Evolutionary conservation across 148 eudicot genomes (phyloP), one percentile per base, ranked within the genome.

Genomic region (Rhododendron kiyosumense): DNA sequence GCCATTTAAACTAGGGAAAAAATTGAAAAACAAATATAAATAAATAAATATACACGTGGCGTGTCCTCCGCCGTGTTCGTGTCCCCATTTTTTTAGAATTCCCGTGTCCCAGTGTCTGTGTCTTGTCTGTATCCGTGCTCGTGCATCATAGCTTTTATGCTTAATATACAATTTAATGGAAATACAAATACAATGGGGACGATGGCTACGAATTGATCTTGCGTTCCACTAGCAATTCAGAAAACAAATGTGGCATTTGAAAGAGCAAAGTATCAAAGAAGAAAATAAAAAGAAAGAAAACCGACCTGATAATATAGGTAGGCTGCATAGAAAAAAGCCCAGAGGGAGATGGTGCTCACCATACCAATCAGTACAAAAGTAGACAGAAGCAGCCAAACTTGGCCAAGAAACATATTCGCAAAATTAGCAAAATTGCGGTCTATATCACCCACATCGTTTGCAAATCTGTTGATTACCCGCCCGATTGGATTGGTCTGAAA

Each of bases 401-500:
- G 92, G 41, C 87, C 87, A 12, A 92, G 86, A 83, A 91, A 90
- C 85, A 54, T 43, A 88, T 90, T 91, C 36, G 71, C 88, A 28
- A 78, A 46, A 75, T 51, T 88, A 30, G 94, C 94, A 75, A 92
- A 92, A 84, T 92, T 90, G 57, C 94, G 91, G 87, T 91, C 94
- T 83, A 92, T 90, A 83, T 92, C 93, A 5, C 94, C 91, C 82
- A 92, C 73, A 88, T 92, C 94, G 63, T 84, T 90, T 28, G 94
- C 86, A 86, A 92, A 92, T 84, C 94, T 90, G 88, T 92, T 94
- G 82, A 94, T 94, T 71, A 91, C 89, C 83, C 94, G 88, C 69
- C 96, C 96, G 59, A 89, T 83, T 51, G 96, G 96, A 87, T 92
- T 94, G 28, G 94, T 94, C 34, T 94, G 96, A 84, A 94, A 94